phyloP scores from a whole-genome alignment of 768 basidiomycete genomes.

The Mycena polygramma region DNA sequence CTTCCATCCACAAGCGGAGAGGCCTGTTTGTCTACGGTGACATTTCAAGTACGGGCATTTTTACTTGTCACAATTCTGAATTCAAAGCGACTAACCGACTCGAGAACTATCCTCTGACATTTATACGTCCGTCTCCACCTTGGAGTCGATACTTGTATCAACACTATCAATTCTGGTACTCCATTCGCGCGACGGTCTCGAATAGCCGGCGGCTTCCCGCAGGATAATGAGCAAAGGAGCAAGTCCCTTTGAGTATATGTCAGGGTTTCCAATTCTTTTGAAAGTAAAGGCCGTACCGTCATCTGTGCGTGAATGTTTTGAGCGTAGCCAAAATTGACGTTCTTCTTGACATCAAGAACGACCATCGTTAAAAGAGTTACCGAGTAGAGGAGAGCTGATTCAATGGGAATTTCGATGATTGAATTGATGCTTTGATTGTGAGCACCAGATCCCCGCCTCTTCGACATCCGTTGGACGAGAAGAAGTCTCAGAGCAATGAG shows the following conservation, averaged over 20 bases:
- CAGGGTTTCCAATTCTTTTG: no score
- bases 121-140: no score
- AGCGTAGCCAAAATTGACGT: constrained; percentile 12
- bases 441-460: background rate
- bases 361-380: constrained; percentile 21
- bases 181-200: background rate
- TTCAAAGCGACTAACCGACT: no score
- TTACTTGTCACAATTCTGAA: no score
- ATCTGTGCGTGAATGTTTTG: constrained; percentile 28
- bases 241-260: background rate
- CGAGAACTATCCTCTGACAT: no score
- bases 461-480: constrained; percentile 10
- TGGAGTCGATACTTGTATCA: no score
- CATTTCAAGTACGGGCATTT: no score
- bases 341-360: constrained; percentile 10
- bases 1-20: no score
- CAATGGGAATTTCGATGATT: constrained; percentile 10
- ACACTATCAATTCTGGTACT: background rate
- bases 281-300: background rate
- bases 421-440: constrained; percentile 8
- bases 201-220: background rate
- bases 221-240: background rate
- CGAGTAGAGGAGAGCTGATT: constrained; percentile 23
- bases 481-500: constrained; percentile 20
- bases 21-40: no score